Evolutionary conservation across 805 yeast species (phyloP).

Genomic region (Zygoascus tannicola): DNA sequence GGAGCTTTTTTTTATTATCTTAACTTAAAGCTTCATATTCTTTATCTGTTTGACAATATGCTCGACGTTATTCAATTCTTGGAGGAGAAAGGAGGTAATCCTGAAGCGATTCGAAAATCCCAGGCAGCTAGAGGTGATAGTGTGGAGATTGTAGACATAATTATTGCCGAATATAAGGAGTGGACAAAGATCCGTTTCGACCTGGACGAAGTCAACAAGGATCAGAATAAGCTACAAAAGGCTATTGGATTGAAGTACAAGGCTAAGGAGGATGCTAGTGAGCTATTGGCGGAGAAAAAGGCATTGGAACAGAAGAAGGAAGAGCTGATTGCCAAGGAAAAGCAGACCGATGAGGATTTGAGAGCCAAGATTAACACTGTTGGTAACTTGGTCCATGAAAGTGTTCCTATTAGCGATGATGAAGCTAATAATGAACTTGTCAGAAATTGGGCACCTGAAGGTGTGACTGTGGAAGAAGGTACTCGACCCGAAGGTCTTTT

Average conservation of each 20-base stretch:
- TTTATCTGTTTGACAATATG: slow-evolving; percentile 48
- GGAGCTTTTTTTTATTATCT: too few relatives aligned
- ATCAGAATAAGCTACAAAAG: slow-evolving; percentile 81
- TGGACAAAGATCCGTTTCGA: slow-evolving; percentile 90
- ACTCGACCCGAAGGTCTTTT: slow-evolving; percentile 64
- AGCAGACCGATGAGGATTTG: slow-evolving; percentile 66
- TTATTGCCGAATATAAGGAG: slow-evolving; percentile 78
- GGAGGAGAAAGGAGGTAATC: slow-evolving; percentile 95
- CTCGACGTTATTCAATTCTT: slow-evolving; percentile 87
- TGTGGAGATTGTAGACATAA: slow-evolving; percentile 93
- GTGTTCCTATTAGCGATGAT: slow-evolving; percentile 77
- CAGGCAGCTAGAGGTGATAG: slow-evolving; percentile 92
- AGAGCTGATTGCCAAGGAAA: slow-evolving; percentile 56
- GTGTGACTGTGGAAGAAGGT: slow-evolving; percentile 48
- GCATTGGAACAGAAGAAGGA: slow-evolving; percentile 61
- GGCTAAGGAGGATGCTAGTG: slow-evolving; percentile 89
- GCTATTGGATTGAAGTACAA: slow-evolving; percentile 88
- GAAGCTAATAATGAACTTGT: slow-evolving; percentile 88
- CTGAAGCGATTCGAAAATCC: slow-evolving; percentile 76
- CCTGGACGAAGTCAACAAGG: slow-evolving; percentile 82
- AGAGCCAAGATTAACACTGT: slow-evolving; percentile 76
- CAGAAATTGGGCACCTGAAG: slow-evolving; percentile 80
- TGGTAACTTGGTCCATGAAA: slow-evolving; percentile 90
- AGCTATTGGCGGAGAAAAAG: slow-evolving; percentile 74
- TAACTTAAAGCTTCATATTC: too few relatives aligned